Evolutionary conservation across 768 basidiomycete species (phyloP).

Genomic region (Cubamyces lactineus): DNA sequence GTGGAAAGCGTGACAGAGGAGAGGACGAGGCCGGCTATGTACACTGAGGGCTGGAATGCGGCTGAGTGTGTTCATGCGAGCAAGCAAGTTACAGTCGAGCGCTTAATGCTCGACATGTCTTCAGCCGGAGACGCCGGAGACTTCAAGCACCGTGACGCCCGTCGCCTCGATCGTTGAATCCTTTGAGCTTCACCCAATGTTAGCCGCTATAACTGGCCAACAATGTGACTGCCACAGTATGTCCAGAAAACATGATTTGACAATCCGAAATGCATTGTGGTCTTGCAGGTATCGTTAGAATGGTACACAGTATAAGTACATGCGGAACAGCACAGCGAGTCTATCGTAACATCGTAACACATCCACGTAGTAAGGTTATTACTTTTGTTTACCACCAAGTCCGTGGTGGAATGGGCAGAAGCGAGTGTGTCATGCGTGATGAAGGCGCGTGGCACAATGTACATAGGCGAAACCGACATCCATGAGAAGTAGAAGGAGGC

Average conservation of each 20-base stretch:
- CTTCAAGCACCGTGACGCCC: no score
- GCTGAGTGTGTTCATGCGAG: conserved; percentile 10
- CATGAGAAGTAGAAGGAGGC: no score
- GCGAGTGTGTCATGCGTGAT: no score
- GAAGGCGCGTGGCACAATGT: no score
- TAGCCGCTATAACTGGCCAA: no score
- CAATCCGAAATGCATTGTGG: neutral
- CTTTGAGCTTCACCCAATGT: no score
- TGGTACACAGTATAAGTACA: neutral
- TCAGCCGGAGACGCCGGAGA: no score
- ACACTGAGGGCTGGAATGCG: conserved; percentile 3
- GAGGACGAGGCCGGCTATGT: neutral
- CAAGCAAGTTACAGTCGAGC: neutral
- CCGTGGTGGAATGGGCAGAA: neutral
- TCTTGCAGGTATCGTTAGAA: neutral
- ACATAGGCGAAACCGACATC: neutral
- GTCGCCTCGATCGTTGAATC: no score
- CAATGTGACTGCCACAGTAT: no score
- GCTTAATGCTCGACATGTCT: neutral
- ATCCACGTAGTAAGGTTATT: neutral
- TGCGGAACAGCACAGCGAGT: neutral
- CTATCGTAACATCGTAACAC: neutral
- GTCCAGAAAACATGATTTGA: no score
- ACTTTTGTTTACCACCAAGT: neutral
- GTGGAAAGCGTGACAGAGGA: conserved; percentile 33